Base-by-base conservation (phyloP, 805 yeast genomes). In the Grigorovia transvaalensis region DNA sequence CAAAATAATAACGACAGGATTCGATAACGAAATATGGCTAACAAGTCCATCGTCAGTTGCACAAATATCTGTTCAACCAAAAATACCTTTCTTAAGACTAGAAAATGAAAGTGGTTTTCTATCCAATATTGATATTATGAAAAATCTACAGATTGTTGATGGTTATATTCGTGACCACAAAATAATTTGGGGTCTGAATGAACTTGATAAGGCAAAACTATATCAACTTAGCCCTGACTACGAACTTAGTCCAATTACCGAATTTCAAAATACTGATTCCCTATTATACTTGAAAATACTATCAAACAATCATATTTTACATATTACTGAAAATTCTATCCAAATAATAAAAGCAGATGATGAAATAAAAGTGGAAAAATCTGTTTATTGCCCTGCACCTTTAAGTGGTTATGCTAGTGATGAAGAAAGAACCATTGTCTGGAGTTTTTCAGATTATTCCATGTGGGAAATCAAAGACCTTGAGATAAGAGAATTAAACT, bases 11-110 rank as follows among this genome's bases (percentile, higher is more conserved):
- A 30, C 45, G 12, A 27, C 41, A 17, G 42, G 23, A 11, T 30
- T 20, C 12, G 30, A 46, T 6, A 43, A 42, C 30, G 46, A 47
- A 19, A n/a, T 46, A 1, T 50, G 53, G 53, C 13, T 50, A 13
- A 42, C 46, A 17, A 46, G 53, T 15, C 23, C 43, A 18, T 41
- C 49, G 15, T 50, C 53, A 9, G 23, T 50, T 9, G n/a, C 44
- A 7, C 49, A 50, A 33, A 30, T 50, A 6, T 33, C 50, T 1
- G 11, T 38, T 11, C 9, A 19, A 9, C 47, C 50, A 9, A 46
- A 20, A 29, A 46, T 42, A 17, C 46, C 53, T 6, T 9, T 35
- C 15, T 41, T 43, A 8, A 47, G 43, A 47, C 11, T 33, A 7
- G 23, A 46, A 15, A 46, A 13, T 15, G 44, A 30, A 6, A 30